Conservation (phyloP, 495 filamentous ascomycete species). For the Xeromyces bisporus region DNA sequence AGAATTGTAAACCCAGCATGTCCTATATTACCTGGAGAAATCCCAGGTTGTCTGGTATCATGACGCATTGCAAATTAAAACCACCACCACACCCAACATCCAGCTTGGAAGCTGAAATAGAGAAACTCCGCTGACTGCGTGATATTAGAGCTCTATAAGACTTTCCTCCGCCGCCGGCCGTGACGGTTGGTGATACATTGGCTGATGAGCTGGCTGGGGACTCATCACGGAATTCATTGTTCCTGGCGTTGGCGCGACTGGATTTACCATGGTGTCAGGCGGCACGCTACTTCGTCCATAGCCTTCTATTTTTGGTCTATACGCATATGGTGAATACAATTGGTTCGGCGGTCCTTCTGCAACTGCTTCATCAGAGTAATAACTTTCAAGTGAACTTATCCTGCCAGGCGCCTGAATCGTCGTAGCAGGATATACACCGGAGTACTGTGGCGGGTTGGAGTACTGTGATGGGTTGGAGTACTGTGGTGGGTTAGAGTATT, state of each 20-base stretch:
- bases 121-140: no score
- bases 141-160: slow-evolving; percentile 66
- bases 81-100: no score
- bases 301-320: slow-evolving; percentile 5
- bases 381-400: slow-evolving; percentile 52
- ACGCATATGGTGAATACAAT: slow-evolving; percentile 26
- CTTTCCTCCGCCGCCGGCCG: slow-evolving; percentile 63
- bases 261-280: slow-evolving; percentile 10
- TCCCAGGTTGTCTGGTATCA: no score
- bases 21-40: no score
- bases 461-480: no score
- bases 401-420: slow-evolving; percentile 30
- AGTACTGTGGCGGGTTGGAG: slow-evolving; percentile 36
- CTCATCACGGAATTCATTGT: no score
- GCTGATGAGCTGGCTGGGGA: slow-evolving; percentile 6
- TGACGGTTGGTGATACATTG: slow-evolving; percentile 21
- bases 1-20: no score
- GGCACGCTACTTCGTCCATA: slow-evolving; percentile 6
- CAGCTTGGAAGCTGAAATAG: no score
- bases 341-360: slow-evolving; percentile 27
- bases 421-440: slow-evolving; percentile 52
- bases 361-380: slow-evolving; percentile 52
- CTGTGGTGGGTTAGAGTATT: no score
- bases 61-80: no score
- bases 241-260: no score